Percentiles rank a stretch among this genome's conserved stretches.
Evolutionary conservation across 768 basidiomycete genomes (phyloP).

Genomic region (Amanita fuliginea): DNA sequence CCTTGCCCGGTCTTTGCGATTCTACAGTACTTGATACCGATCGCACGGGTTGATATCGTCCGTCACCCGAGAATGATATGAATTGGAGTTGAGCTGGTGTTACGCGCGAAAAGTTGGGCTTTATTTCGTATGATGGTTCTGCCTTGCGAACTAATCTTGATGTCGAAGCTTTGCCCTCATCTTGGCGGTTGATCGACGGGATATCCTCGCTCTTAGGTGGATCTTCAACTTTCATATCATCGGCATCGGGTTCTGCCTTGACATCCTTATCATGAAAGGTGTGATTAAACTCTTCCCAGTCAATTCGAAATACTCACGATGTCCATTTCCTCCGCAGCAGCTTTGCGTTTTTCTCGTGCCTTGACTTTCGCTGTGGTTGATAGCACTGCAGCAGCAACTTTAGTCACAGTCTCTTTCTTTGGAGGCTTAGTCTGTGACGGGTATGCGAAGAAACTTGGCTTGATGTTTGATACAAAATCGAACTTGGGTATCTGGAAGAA

Average conservation of each 20-base stretch:
- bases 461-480: slow-evolving; percentile 83
- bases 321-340: slow-evolving; percentile 78
- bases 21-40: slow-evolving; percentile 47
- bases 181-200: slow-evolving; percentile 42
- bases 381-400: slow-evolving; percentile 89
- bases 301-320: slow-evolving; percentile 39
- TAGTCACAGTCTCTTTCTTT: slow-evolving; percentile 85
- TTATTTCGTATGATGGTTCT: slow-evolving; percentile 67
- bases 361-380: slow-evolving; percentile 97
- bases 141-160: slow-evolving; percentile 43
- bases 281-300: not conserved
- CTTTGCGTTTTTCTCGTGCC: slow-evolving; percentile 89
- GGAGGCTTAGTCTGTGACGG: slow-evolving; percentile 78
- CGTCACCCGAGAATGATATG: slow-evolving; percentile 69
- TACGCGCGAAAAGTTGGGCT: slow-evolving; percentile 86
- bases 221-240: slow-evolving; percentile 70
- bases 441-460: slow-evolving; percentile 88
- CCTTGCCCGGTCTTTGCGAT: slow-evolving; percentile 23
- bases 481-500: slow-evolving; percentile 77
- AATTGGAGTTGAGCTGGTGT: slow-evolving; percentile 81
- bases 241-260: slow-evolving; percentile 42
- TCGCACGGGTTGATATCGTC: slow-evolving; percentile 85
- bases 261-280: slow-evolving; percentile 29
- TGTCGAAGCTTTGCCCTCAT: slow-evolving; percentile 16
- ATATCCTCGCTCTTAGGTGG: slow-evolving; percentile 42